A percentile compares a stretch with the other conserved stretches of the same genome.
Evolutionary conservation across 1,284 basidiomycete species (phyloP).

Genomic region (Cutaneotrichosporon daszewskae): DNA sequence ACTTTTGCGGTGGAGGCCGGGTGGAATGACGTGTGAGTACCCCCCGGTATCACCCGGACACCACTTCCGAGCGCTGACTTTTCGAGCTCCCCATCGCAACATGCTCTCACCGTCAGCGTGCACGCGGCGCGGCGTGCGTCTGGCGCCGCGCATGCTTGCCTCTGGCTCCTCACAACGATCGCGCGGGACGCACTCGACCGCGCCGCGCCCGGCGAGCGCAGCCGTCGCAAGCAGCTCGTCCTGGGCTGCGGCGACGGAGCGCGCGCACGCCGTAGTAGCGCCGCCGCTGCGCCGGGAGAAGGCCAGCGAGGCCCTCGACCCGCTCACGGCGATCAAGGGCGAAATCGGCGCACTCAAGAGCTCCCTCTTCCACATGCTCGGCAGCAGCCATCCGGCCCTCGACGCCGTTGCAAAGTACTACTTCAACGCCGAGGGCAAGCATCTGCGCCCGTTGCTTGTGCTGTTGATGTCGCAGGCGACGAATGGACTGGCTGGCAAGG

Average conservation of each 20-base stretch:
- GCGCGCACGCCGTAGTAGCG: constrained; percentile 36
- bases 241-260: constrained; percentile 45
- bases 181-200: constrained; percentile 12
- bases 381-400: constrained; percentile 80
- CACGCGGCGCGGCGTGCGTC: too few species aligned
- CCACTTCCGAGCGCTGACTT: too few species aligned
- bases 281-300: constrained; percentile 18
- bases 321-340: constrained; percentile 53
- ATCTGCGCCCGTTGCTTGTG: constrained; percentile 83
- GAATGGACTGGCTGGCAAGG: constrained; percentile 60
- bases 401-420: constrained; percentile 88
- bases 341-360: constrained; percentile 71
- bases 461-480: constrained; percentile 87
- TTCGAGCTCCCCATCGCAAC: too few species aligned
- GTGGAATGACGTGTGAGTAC: not conserved
- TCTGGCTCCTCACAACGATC: too few species aligned
- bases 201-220: constrained; percentile 7
- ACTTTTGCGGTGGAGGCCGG: constrained; percentile 13
- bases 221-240: not conserved
- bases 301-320: constrained; percentile 23
- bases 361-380: constrained; percentile 72
- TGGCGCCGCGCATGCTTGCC: too few species aligned
- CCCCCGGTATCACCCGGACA: not conserved
- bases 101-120: too few species aligned
- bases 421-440: constrained; percentile 75